phyloP scores from a whole-genome alignment of 352 stramenopile species.

The Phytophthora hibernalis region DNA sequence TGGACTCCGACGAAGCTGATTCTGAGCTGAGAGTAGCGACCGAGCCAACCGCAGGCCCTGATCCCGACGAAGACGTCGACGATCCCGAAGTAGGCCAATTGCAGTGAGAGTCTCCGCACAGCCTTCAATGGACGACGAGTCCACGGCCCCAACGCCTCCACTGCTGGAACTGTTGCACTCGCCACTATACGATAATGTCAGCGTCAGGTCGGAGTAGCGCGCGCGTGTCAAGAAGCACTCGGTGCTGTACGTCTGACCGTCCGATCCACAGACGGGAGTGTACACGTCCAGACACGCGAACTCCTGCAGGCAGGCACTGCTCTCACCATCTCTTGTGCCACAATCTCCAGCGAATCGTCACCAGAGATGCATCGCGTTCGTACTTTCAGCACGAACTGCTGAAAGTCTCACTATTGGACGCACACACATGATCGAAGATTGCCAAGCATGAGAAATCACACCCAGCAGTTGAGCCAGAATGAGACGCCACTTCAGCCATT shows the following conservation, averaged over 20 bases:
- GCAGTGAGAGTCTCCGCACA: slow-evolving; percentile 12
- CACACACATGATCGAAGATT: slow-evolving; percentile 56
- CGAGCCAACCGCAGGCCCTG: slow-evolving; percentile 5
- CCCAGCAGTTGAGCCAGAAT: slow-evolving; percentile 2
- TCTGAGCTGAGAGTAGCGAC: slow-evolving; percentile 5
- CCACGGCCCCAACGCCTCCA: background rate
- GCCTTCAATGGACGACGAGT: slow-evolving; percentile 3
- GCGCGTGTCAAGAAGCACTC: slow-evolving; percentile 42
- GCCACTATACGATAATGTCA: slow-evolving; percentile 27
- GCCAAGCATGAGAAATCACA: slow-evolving; percentile 32
- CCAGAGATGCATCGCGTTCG: slow-evolving; percentile 41
- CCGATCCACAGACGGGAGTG: slow-evolving; percentile 52
- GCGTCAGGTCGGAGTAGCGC: slow-evolving; percentile 31
- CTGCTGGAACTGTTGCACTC: slow-evolving; percentile 28
- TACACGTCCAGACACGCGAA: slow-evolving; percentile 39
- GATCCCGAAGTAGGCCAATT: too few relatives aligned
- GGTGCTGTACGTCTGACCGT: slow-evolving; percentile 57
- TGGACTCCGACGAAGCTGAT: slow-evolving; percentile 13
- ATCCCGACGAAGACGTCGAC: background rate
- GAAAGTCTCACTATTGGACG: slow-evolving; percentile 64
- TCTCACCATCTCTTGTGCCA: slow-evolving; percentile 26
- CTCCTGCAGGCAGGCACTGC: slow-evolving; percentile 25
- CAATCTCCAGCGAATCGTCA: slow-evolving; percentile 33
- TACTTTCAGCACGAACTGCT: slow-evolving; percentile 55
- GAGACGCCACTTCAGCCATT: background rate